Evolutionary conservation across 768 basidiomycete genomes (phyloP).

Genomic region (Filobasidium floriforme): DNA sequence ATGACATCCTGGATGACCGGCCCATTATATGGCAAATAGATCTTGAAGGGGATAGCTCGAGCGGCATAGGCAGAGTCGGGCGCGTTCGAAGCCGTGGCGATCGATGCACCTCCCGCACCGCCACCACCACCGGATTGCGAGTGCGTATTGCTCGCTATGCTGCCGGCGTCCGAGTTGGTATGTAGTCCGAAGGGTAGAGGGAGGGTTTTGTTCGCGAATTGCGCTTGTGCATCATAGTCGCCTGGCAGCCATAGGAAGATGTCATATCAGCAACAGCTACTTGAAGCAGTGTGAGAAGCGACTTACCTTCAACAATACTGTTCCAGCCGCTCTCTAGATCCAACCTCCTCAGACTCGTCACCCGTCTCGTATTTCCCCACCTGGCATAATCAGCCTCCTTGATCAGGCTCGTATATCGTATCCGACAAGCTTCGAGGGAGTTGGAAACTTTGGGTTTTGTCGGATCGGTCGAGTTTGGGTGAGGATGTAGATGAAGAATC

Average conservation of each 20-base stretch:
- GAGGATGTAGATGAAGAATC: slow-evolving; percentile 60
- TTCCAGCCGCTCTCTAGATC: slow-evolving; percentile 98
- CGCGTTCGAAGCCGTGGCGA: slow-evolving; percentile 45
- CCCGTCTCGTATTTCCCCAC: slow-evolving; percentile 91
- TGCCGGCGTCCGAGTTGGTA: neutral
- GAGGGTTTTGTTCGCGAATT: slow-evolving; percentile 84
- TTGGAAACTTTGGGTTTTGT: slow-evolving; percentile 5
- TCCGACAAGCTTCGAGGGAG: slow-evolving; percentile 76
- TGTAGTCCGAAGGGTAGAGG: slow-evolving; percentile 54
- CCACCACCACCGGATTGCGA: slow-evolving; percentile 53
- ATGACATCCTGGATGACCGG: slow-evolving; percentile 86
- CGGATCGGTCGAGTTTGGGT: slow-evolving; percentile 63
- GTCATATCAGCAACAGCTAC: neutral
- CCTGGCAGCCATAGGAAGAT: slow-evolving; percentile 50
- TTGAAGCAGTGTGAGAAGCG: neutral
- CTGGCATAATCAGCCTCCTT: slow-evolving; percentile 96
- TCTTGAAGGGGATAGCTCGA: slow-evolving; percentile 75
- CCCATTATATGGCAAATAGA: slow-evolving; percentile 76
- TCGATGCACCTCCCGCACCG: slow-evolving; percentile 47
- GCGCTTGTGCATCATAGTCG: slow-evolving; percentile 92
- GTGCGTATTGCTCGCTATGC: slow-evolving; percentile 3
- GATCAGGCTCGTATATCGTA: slow-evolving; percentile 87
- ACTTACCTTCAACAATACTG: slow-evolving; percentile 84
- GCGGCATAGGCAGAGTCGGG: slow-evolving; percentile 80
- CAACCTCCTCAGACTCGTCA: slow-evolving; percentile 77